phyloP scores from a whole-genome alignment of 129 eudicot genomes.

The Kitagawia praeruptora region DNA sequence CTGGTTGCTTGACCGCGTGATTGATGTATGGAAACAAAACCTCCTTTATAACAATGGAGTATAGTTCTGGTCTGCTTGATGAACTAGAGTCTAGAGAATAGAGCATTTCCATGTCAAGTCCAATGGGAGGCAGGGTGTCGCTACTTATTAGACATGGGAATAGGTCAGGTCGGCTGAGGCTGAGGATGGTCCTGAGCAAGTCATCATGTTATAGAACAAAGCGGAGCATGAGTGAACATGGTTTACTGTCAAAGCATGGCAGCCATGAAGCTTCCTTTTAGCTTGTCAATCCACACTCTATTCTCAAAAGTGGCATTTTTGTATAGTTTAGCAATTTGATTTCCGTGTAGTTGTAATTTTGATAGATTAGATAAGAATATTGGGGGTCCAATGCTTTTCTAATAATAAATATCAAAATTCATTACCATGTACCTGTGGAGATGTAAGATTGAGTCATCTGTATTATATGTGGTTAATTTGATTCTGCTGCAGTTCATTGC shows the following conservation, averaged over 20 bases:
- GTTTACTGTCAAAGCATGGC: conserved; percentile 2
- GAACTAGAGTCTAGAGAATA: background rate
- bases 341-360: no score
- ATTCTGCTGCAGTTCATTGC: background rate
- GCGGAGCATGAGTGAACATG: conserved; percentile 10
- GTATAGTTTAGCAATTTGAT: no score
- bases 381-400: no score
- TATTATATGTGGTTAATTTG: conserved; percentile 1
- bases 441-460: background rate
- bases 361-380: no score
- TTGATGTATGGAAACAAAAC: background rate
- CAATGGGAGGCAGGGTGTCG: background rate
- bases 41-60: conserved; percentile 8
- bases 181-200: conserved; percentile 6
- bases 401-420: no score
- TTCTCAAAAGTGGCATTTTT: no score
- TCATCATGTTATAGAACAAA: background rate
- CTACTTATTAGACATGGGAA: conserved; percentile 6
- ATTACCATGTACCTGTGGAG: background rate
- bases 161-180: conserved; percentile 3
- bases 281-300: no score
- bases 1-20: background rate
- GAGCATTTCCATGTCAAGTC: conserved; percentile 1
- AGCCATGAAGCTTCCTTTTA: background rate
- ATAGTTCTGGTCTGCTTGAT: conserved; percentile 3